phyloP scores from a whole-genome alignment of 805 yeast species.

The Wickerhamomyces pijperi region DNA sequence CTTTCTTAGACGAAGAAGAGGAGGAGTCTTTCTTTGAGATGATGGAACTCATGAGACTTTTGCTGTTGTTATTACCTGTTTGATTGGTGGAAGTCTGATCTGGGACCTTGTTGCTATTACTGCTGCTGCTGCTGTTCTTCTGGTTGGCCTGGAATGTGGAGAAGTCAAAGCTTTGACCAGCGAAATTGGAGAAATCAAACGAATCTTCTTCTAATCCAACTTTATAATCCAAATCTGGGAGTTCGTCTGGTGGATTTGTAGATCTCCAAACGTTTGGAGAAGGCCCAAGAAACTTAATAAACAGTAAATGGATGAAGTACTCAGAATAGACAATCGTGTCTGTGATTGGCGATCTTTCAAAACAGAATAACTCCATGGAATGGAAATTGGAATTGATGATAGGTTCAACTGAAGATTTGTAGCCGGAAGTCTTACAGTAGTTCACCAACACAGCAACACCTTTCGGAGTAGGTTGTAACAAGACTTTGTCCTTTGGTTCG shows the following conservation, averaged over 20 bases:
- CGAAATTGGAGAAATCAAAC: constrained; percentile 22
- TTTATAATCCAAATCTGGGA: constrained; percentile 27
- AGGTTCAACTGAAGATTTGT: constrained; percentile 29
- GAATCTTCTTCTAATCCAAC: constrained; percentile 21
- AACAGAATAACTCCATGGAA: constrained; percentile 56
- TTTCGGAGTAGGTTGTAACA: constrained; percentile 82
- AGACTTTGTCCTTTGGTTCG: constrained; percentile 28
- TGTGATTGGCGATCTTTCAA: constrained; percentile 51
- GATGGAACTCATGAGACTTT: background rate
- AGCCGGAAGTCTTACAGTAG: constrained; percentile 48
- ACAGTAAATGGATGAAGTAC: constrained; percentile 54
- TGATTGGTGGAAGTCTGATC: no score
- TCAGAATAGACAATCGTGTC: constrained; percentile 54
- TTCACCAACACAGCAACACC: constrained; percentile 63
- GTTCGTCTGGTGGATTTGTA: constrained; percentile 34
- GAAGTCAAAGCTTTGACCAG: constrained; percentile 20
- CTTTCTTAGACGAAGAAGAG: no score
- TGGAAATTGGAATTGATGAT: constrained; percentile 50
- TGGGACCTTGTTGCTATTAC: no score
- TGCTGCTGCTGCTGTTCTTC: background rate
- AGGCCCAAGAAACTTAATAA: constrained; percentile 51
- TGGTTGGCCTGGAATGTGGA: constrained; percentile 14
- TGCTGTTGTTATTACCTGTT: background rate
- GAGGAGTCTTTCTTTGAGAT: background rate
- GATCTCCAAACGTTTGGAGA: constrained; percentile 65